Evolutionary conservation across 2,329 filamentous ascomycete genomes (phyloP).

Genomic region (Neurospora sp.): DNA sequence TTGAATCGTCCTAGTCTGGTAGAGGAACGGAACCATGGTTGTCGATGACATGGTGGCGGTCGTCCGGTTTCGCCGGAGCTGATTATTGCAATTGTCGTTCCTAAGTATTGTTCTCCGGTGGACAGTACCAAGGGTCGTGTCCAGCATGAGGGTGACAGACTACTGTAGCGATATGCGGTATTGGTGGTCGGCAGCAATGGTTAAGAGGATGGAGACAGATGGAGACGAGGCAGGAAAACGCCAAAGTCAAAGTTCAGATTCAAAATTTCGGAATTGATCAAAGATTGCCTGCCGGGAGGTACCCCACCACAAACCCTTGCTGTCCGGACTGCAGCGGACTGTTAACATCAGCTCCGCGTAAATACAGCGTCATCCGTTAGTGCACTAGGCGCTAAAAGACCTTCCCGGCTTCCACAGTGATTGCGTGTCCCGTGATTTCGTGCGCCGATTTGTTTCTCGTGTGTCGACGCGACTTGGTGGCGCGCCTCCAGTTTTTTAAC

Average conservation of each 20-base stretch:
- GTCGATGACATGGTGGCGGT: conserved; percentile 30
- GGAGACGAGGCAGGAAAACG: not conserved
- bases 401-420: not conserved
- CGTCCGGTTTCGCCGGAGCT: not conserved
- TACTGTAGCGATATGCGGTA: not conserved
- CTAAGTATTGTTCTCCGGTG: not conserved
- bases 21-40: conserved; percentile 57
- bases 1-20: conserved; percentile 58
- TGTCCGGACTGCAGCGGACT: not conserved
- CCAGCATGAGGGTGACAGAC: not conserved
- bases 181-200: not conserved
- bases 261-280: conserved; percentile 2
- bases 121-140: not conserved
- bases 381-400: not conserved
- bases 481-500: not conserved
- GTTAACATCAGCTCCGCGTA: not conserved
- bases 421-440: conserved; percentile 6
- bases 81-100: not conserved
- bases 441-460: conserved; percentile 1
- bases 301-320: not conserved
- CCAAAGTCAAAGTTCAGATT: not conserved
- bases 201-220: not conserved
- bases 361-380: not conserved
- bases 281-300: conserved; percentile 3
- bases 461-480: conserved; percentile 3